These are phyloP conservation scores for Fusarium decemcellulare DNA, from an alignment of 2,329 filamentous ascomycete species.

Conservation along the genomic window DNA sequence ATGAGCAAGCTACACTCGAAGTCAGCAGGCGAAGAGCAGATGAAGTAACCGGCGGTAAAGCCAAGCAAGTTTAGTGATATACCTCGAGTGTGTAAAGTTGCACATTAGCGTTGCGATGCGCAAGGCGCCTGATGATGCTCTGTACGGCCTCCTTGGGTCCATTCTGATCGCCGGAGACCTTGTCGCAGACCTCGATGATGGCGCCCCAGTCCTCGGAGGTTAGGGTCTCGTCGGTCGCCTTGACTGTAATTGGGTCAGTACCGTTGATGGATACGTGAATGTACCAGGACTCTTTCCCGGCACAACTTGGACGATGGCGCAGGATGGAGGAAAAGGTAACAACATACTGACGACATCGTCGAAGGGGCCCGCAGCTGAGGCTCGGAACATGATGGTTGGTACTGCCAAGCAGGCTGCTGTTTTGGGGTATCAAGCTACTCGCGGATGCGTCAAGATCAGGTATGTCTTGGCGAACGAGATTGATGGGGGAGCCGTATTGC, in stretches of 20 bases:
- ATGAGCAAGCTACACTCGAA: constrained; percentile 78
- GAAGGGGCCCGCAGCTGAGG: constrained; percentile 70
- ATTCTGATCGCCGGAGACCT: constrained; percentile 67
- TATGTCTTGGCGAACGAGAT: constrained; percentile 9
- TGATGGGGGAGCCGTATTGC: not conserved
- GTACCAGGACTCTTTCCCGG: not conserved
- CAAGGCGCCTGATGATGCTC: constrained; percentile 91
- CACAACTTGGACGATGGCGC: not conserved
- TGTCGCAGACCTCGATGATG: constrained; percentile 76
- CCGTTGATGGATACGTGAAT: not conserved
- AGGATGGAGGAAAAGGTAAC: not conserved
- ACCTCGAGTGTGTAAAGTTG: constrained; percentile 95
- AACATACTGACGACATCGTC: constrained; percentile 72
- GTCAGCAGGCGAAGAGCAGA: constrained; percentile 17
- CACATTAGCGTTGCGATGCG: constrained; percentile 95
- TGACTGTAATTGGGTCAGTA: constrained; percentile 59
- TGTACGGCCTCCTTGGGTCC: constrained; percentile 87
- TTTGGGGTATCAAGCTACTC: constrained; percentile 24
- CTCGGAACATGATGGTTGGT: constrained; percentile 68
- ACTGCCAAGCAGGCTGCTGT: constrained; percentile 31
- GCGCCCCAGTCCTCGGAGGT: constrained; percentile 83
- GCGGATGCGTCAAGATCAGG: constrained; percentile 12
- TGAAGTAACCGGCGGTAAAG: not conserved
- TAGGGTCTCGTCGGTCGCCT: constrained; percentile 97
- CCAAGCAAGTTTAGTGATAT: constrained; percentile 36